A percentile compares a stretch with the other conserved stretches of the same genome.
Evolutionary conservation across 495 filamentous ascomycete species (phyloP).

Genomic region (Penicillium canescens): DNA sequence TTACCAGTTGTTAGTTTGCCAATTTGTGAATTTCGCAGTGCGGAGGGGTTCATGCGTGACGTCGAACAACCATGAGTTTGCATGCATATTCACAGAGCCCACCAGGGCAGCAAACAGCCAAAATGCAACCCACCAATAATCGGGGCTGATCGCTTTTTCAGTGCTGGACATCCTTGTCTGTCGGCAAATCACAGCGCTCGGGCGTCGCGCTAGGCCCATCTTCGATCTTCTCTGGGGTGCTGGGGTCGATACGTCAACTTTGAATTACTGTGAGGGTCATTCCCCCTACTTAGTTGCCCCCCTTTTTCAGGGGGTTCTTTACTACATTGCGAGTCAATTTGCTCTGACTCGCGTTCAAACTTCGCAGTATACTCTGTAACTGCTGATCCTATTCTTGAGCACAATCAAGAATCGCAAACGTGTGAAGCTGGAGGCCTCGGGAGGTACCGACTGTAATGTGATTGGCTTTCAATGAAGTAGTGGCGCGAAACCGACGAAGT

Average conservation of each 20-base stretch:
- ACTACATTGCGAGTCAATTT: no score
- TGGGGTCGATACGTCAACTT: slow-evolving; percentile 29
- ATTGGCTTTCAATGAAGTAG: slow-evolving; percentile 2
- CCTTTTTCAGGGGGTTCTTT: no score
- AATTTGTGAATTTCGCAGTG: background rate
- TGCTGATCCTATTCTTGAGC: background rate
- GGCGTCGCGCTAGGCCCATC: slow-evolving; percentile 6
- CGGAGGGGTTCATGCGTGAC: slow-evolving; percentile 10
- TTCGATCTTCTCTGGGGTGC: slow-evolving; percentile 13
- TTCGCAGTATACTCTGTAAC: no score
- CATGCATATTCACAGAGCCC: slow-evolving; percentile 1
- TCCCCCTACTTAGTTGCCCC: no score
- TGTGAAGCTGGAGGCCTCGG: background rate
- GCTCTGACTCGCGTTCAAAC: no score
- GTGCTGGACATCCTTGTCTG: background rate
- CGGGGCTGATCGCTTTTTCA: background rate
- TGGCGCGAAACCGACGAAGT: slow-evolving; percentile 4
- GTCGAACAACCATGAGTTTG: background rate
- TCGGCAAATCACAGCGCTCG: background rate
- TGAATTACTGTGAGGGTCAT: background rate
- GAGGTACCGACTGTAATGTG: slow-evolving; percentile 2
- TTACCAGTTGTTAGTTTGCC: no score
- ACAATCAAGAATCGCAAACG: slow-evolving; percentile 1
- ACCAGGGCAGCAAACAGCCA: background rate
- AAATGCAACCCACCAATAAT: background rate